Evolutionary conservation across 2,329 filamentous ascomycete species (phyloP).

Genomic region (Pestalotiopsis sp.): DNA sequence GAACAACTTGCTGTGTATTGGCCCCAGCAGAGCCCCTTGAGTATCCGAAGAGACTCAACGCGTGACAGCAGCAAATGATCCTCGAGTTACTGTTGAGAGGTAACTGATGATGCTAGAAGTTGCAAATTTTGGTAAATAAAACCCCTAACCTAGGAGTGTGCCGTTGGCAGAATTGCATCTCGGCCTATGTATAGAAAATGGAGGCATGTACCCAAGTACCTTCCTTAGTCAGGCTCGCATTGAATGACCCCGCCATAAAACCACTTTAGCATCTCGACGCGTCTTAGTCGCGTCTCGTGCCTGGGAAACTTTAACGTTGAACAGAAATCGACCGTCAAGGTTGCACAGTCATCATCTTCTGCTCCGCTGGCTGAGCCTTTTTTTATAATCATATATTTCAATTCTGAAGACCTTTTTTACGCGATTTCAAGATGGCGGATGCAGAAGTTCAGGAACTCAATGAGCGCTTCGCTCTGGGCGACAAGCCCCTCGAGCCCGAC

Average conservation of each 20-base stretch:
- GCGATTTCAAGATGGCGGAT: slow-evolving; percentile 35
- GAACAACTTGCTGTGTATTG: too few relatives aligned
- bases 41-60: too few relatives aligned
- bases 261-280: slow-evolving; percentile 14
- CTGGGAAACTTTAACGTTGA: background rate
- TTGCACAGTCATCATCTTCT: too few relatives aligned
- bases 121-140: too few relatives aligned
- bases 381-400: background rate
- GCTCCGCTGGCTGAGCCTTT: background rate
- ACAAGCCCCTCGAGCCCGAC: slow-evolving; percentile 69
- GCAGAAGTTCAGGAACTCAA: slow-evolving; percentile 41
- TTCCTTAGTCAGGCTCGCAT: background rate
- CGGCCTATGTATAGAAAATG: background rate
- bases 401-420: background rate
- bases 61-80: too few relatives aligned
- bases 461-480: slow-evolving; percentile 53
- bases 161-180: too few relatives aligned
- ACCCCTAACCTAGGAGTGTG: too few relatives aligned
- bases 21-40: too few relatives aligned
- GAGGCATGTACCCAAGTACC: background rate
- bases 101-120: too few relatives aligned
- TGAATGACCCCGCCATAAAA: slow-evolving; percentile 7
- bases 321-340: background rate
- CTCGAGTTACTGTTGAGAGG: too few relatives aligned
- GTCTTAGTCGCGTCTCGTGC: slow-evolving; percentile 14